Conservation (phyloP, 2,329 filamentous ascomycete genomes). For the Neofusicoccum sp. region DNA sequence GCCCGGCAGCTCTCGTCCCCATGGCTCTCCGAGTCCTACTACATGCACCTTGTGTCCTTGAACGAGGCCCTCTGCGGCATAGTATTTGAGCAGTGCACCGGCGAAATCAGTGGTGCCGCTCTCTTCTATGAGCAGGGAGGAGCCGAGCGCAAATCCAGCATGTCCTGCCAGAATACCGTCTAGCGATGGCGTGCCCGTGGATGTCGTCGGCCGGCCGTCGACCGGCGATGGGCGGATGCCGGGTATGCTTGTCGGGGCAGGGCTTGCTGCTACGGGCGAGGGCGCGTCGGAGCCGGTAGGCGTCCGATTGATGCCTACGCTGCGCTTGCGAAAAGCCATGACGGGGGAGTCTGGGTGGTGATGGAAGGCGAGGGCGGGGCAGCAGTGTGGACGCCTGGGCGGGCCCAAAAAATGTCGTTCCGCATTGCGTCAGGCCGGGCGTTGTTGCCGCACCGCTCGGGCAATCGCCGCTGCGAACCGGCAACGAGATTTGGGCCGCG, state of each 20-base stretch:
- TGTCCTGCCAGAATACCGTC: constrained; percentile 85
- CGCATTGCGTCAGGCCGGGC: not conserved
- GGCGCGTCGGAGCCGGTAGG: constrained; percentile 22
- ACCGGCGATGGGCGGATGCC: constrained; percentile 81
- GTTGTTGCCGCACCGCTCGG: too few species aligned
- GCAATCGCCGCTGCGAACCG: too few species aligned
- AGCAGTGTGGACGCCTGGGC: not conserved
- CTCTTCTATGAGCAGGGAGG: constrained; percentile 78
- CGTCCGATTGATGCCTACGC: constrained; percentile 54
- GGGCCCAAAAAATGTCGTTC: not conserved
- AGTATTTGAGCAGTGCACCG: constrained; percentile 79
- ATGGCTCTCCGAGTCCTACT: constrained; percentile 73
- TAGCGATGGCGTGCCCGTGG: constrained; percentile 82
- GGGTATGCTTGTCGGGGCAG: constrained; percentile 32
- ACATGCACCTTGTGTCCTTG: constrained; percentile 89
- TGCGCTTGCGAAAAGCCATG: constrained; percentile 70
- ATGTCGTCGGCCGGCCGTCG: constrained; percentile 84
- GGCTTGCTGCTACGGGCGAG: constrained; percentile 13
- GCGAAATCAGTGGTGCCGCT: constrained; percentile 92
- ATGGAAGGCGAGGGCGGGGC: not conserved
- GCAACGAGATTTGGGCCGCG: not conserved
- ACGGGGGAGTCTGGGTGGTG: not conserved
- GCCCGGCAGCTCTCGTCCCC: constrained; percentile 81
- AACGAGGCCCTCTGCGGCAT: constrained; percentile 86
- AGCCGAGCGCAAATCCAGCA: constrained; percentile 78